Evolutionary conservation across 495 filamentous ascomycete species (phyloP).

Genomic region (Penicillium pulvis): DNA sequence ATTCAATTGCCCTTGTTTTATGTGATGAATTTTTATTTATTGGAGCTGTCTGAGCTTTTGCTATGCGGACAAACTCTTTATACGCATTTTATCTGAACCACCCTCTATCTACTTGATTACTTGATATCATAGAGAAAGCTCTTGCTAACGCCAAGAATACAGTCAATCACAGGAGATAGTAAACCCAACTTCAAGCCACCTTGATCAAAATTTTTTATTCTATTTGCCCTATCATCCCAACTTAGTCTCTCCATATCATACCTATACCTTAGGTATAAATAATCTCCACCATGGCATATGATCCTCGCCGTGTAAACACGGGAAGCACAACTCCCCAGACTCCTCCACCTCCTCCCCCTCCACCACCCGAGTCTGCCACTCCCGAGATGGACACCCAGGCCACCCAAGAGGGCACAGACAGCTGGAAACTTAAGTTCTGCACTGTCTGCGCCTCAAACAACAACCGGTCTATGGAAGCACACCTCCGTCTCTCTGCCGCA

Average conservation of each 20-base stretch:
- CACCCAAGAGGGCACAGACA: slow-evolving; percentile 47
- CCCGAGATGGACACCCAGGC: slow-evolving; percentile 21
- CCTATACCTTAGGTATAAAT: slow-evolving; percentile 9
- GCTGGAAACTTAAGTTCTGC: slow-evolving; percentile 91
- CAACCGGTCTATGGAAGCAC: slow-evolving; percentile 98
- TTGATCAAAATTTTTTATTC: slow-evolving; percentile 26
- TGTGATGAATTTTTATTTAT: slow-evolving; percentile 73
- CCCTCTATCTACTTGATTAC: slow-evolving; percentile 1
- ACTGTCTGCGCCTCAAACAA: slow-evolving; percentile 98
- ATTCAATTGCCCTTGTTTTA: not conserved
- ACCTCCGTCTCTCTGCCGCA: slow-evolving; percentile 81
- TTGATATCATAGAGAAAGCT: slow-evolving; percentile 7
- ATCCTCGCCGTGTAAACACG: slow-evolving; percentile 55
- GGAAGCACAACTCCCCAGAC: slow-evolving; percentile 47
- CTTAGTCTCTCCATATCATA: slow-evolving; percentile 19
- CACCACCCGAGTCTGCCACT: slow-evolving; percentile 36
- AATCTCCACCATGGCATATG: slow-evolving; percentile 51
- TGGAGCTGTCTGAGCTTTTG: slow-evolving; percentile 94
- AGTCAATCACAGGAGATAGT: slow-evolving; percentile 42
- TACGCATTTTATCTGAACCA: slow-evolving; percentile 49
- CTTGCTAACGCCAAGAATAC: slow-evolving; percentile 25
- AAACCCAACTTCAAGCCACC: slow-evolving; percentile 44
- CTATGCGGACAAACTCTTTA: slow-evolving; percentile 54
- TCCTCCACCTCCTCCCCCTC: slow-evolving; percentile 52
- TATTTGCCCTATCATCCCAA: slow-evolving; percentile 7